Percentiles rank a stretch among this genome's conserved stretches.
These are phyloP conservation scores for Fusarium paranaense DNA, from an alignment of 2,329 filamentous ascomycete species.

Conservation along the genomic window DNA sequence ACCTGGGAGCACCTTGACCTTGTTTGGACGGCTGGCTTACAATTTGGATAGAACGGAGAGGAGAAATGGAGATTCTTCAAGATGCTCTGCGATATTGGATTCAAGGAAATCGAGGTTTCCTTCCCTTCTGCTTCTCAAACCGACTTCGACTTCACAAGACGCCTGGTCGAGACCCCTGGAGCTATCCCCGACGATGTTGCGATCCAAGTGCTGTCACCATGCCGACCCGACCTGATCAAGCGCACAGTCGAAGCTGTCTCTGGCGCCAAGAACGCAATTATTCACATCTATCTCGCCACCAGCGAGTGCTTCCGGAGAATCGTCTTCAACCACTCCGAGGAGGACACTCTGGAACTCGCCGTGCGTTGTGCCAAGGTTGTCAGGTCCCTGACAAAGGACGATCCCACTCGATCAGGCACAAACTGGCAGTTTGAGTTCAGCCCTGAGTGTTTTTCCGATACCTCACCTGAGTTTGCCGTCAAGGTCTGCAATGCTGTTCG, in stretches of 20 bases:
- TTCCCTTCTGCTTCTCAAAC: slow-evolving; percentile 95
- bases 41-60: slow-evolving; percentile 77
- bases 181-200: slow-evolving; percentile 57
- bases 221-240: slow-evolving; percentile 62
- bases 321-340: slow-evolving; percentile 88
- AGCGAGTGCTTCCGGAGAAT: slow-evolving; percentile 95
- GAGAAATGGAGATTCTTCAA: slow-evolving; percentile 97
- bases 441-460: slow-evolving; percentile 92
- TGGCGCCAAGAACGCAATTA: slow-evolving; percentile 91
- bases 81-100: slow-evolving; percentile 91
- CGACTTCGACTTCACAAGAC: slow-evolving; percentile 94
- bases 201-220: not conserved
- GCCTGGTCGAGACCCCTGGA: slow-evolving; percentile 72
- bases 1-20: not conserved
- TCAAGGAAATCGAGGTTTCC: slow-evolving; percentile 97
- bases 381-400: slow-evolving; percentile 87
- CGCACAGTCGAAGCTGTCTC: slow-evolving; percentile 77
- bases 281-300: slow-evolving; percentile 96
- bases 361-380: slow-evolving; percentile 89
- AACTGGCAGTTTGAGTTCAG: slow-evolving; percentile 86
- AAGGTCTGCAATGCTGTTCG: slow-evolving; percentile 93
- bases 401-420: slow-evolving; percentile 67
- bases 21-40: not conserved
- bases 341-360: slow-evolving; percentile 84
- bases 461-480: slow-evolving; percentile 83